Evolutionary conservation across 169 alveolate genomes (phyloP).

Genomic region (Cryptosporidium meleagridis): DNA sequence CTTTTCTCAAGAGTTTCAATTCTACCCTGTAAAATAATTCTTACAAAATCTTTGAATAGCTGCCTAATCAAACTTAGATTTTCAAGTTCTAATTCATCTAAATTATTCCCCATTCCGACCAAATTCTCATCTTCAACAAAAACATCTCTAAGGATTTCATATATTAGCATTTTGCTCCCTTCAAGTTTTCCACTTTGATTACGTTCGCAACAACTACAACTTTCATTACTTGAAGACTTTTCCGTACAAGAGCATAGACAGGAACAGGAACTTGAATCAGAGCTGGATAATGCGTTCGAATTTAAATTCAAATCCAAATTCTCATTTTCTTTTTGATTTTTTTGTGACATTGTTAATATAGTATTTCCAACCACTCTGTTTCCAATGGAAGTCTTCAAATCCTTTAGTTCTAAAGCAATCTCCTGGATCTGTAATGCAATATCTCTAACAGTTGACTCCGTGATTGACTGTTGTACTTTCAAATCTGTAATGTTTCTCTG

Average conservation of each 20-base stretch:
- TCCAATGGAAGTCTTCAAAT: slow-evolving; percentile 1
- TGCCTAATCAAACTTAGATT: slow-evolving; percentile 30
- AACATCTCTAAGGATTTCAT: slow-evolving; percentile 33
- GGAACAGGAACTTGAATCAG: slow-evolving; percentile 29
- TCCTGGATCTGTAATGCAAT: slow-evolving; percentile 52
- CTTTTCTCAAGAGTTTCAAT: slow-evolving; percentile 19
- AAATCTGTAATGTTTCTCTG: slow-evolving; percentile 68
- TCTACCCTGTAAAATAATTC: slow-evolving; percentile 20
- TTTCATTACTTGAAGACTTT: slow-evolving; percentile 4
- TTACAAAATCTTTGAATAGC: slow-evolving; percentile 45
- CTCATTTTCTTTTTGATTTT: slow-evolving; percentile 18
- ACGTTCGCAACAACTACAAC: background rate
- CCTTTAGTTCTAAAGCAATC: slow-evolving; percentile 36
- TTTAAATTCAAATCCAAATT: slow-evolving; percentile 1
- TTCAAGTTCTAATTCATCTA: slow-evolving; percentile 14
- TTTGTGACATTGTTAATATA: background rate
- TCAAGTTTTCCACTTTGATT: background rate
- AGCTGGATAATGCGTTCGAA: background rate
- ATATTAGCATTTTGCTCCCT: background rate
- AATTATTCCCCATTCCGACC: slow-evolving; percentile 3
- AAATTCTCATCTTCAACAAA: slow-evolving; percentile 45
- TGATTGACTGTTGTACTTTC: slow-evolving; percentile 60
- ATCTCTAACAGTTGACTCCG: slow-evolving; percentile 66
- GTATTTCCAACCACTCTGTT: background rate
- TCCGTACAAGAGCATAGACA: slow-evolving; percentile 10